Conservation (phyloP, 192 early-diverging fungal genomes). For the Mycoemilia scoparia region DNA sequence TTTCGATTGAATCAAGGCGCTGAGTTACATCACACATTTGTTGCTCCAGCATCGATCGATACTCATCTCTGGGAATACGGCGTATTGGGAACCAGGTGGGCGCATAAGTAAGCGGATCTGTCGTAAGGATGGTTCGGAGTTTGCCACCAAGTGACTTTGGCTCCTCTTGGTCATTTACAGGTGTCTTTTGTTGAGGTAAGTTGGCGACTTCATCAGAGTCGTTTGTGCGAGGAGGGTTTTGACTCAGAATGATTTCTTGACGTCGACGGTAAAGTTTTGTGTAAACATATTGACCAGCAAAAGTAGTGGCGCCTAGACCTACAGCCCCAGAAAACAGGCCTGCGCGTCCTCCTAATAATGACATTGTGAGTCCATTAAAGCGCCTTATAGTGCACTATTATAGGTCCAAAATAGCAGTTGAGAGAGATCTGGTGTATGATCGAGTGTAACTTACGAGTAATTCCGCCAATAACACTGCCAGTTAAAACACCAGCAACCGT, state of each 20-base stretch:
- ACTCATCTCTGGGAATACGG: conserved; percentile 38
- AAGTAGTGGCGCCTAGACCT: conserved; percentile 31
- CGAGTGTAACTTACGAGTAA: conserved; percentile 12
- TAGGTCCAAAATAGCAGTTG: background rate
- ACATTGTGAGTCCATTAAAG: background rate
- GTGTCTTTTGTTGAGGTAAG: background rate
- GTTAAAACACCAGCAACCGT: conserved; percentile 36
- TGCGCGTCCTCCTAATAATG: conserved; percentile 24
- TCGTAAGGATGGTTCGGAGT: conserved; percentile 4
- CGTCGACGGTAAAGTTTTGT: conserved; percentile 26
- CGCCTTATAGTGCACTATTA: background rate
- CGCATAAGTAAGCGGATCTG: conserved; percentile 24
- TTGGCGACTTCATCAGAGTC: background rate
- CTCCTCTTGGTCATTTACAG: conserved; percentile 3
- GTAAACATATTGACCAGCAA: conserved; percentile 28
- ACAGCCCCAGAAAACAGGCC: conserved; percentile 33
- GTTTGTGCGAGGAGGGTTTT: conserved; percentile 3
- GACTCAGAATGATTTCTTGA: conserved; percentile 32
- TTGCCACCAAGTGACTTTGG: conserved; percentile 5
- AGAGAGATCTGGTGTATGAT: background rate
- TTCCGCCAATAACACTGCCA: conserved; percentile 35
- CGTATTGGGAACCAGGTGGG: conserved; percentile 45
- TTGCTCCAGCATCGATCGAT: conserved; percentile 35
- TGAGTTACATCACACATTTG: too few relatives aligned
- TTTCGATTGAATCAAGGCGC: too few relatives aligned